Evolutionary conservation across 2,329 filamentous ascomycete genomes (phyloP), one percentile per base, ranked within the genome.

Genomic region (Neofusicoccum ribis): DNA sequence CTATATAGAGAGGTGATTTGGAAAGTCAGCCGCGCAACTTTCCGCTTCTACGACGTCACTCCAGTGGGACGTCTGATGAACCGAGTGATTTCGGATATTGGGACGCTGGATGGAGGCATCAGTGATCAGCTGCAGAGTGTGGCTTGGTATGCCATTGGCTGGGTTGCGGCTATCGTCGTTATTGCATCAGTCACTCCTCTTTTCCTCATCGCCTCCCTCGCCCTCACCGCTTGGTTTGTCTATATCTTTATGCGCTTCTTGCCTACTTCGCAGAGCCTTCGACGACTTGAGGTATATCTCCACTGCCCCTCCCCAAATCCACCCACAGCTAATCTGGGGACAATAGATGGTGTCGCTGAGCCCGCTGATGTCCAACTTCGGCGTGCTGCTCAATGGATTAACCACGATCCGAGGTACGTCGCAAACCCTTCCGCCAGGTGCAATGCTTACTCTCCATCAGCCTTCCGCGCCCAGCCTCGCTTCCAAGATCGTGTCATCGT

Each of bases 31-130:
- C 86, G 88, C 70, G 91, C 93, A 0, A 93, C 89, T 0, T 96
- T 97, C 78, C 88, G 92, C 1, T 97, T 93, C 76, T 95, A 96
- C 79, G 93, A 97, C 73, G 88, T 92, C 3, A 97, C 93, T 0
- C 93, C 93, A 0, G 89, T 96, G 0, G 93, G 93, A 0, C 87
- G 93, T 52, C 81, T 97, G 67, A 97, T 97, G 91, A 97, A 97
- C 75, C 87, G 93, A 7, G 83, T 97, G 67, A 96, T 93, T 0
- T 92, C 91, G 1, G 93, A 97, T 72, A 95, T 97, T 78, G 91
- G 91, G 34, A 93, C 92, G 58, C 86, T 97, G 0, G 93, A 97
- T 72, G 93, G 93, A 0, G 89, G 91, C n/a, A 91, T 97, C 70
- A 90, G 91, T 54, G 79, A 83, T 9, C 88, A 92, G 12, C 86